phyloP scores from a whole-genome alignment of 2,329 filamentous ascomycete species.

The Macrophomina tecta region DNA sequence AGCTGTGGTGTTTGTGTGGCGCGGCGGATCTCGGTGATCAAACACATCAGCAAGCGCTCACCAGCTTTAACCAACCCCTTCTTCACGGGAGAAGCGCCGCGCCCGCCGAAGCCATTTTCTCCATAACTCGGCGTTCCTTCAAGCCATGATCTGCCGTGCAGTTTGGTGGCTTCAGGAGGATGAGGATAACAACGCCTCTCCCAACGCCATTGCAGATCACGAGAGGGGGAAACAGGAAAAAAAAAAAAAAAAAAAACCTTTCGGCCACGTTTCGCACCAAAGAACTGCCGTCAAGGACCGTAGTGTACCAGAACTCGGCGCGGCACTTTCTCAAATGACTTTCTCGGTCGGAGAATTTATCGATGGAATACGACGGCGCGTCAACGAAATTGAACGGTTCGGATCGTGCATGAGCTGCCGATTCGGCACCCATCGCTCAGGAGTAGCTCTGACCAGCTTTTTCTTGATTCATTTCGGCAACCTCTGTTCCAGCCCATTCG shows the following conservation, averaged over 20 bases:
- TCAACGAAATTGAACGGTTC: background rate
- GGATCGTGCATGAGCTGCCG: background rate
- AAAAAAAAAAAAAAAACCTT: background rate
- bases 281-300: slow-evolving; percentile 9
- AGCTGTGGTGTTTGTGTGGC: slow-evolving; percentile 13
- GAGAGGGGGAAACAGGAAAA: background rate
- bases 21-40: slow-evolving; percentile 26
- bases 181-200: slow-evolving; percentile 11
- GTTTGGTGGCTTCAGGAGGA: background rate
- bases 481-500: background rate
- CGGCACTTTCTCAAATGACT: slow-evolving; percentile 1
- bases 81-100: slow-evolving; percentile 16
- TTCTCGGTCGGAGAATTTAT: background rate
- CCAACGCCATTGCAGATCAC: background rate
- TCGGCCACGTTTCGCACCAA: background rate
- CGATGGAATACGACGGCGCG: background rate
- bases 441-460: background rate
- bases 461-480: background rate
- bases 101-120: background rate
- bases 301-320: slow-evolving; percentile 11
- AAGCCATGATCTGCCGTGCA: slow-evolving; percentile 20
- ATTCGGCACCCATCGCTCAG: background rate
- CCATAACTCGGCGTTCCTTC: background rate
- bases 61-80: background rate
- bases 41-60: slow-evolving; percentile 13